Conservation (phyloP, 108 stramenopile genomes). For the Bacterosira constricta region DNA sequence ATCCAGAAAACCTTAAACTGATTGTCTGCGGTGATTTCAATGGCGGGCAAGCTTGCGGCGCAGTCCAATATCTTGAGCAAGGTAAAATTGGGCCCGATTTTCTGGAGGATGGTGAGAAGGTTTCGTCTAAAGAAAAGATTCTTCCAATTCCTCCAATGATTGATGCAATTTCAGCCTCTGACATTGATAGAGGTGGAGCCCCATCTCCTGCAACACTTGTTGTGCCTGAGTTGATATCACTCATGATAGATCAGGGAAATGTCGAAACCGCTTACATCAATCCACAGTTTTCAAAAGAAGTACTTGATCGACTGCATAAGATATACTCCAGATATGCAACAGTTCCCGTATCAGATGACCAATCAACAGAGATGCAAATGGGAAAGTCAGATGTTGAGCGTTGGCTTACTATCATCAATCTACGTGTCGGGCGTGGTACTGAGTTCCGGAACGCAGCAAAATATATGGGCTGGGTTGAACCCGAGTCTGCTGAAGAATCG, state of each 20-base stretch:
- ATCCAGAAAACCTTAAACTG: constrained; percentile 46
- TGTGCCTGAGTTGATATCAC: constrained; percentile 81
- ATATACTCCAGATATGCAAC: constrained; percentile 67
- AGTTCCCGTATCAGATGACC: not conserved
- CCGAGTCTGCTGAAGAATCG: constrained; percentile 40
- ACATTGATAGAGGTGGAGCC: constrained; percentile 20
- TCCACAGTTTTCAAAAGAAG: constrained; percentile 56
- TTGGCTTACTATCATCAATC: constrained; percentile 85
- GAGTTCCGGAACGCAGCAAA: constrained; percentile 78
- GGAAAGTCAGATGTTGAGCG: constrained; percentile 68
- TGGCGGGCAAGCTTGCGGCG: constrained; percentile 81
- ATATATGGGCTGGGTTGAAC: constrained; percentile 72
- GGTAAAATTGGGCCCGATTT: constrained; percentile 72
- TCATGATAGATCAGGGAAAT: constrained; percentile 53
- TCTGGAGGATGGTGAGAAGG: constrained; percentile 79
- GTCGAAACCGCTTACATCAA: constrained; percentile 52
- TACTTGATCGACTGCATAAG: constrained; percentile 59
- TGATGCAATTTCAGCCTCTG: constrained; percentile 44
- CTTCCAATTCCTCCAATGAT: constrained; percentile 61
- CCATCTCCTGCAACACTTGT: constrained; percentile 77
- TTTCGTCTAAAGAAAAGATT: constrained; percentile 64
- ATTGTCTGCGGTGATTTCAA: constrained; percentile 93
- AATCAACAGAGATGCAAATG: constrained; percentile 53
- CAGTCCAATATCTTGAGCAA: constrained; percentile 75
- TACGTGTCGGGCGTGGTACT: constrained; percentile 70